Evolutionary conservation across 2,329 filamentous ascomycete species (phyloP), one percentile per base, ranked within the genome.

Genomic region (Pseudocercospora pini-densiflorae): DNA sequence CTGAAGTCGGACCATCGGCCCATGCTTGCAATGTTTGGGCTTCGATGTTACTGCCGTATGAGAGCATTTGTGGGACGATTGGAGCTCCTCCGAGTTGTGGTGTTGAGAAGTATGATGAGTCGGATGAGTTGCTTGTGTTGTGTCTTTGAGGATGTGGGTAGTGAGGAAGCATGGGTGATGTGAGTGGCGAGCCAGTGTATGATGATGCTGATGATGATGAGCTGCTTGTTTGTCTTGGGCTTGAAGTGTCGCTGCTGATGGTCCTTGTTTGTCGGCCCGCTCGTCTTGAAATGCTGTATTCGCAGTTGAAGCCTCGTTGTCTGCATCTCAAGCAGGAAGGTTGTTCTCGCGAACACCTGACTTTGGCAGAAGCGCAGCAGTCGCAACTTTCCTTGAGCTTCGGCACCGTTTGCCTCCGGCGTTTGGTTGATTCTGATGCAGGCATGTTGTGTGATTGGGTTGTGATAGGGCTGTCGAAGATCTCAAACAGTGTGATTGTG

Each of bases 261-360:
- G 59, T 66, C 43, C 53, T 63, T 12, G 64, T 68, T 27, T 68
- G 66, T 43, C 70, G 65, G 21, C 72, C 72, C 33, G 70, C 71
- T 61, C 72, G 68, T 10, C 71, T 61, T 5, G 71, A 72, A 31
- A 65, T 70, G 64, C 68, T 70, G 65, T 73, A 73, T 40, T 64
- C 60, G 60, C 72, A 73, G 23, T 65, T 36, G 16, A 69, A 60
- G 43, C 68, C 64, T 64, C 70, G 70, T 31, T 64, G 62, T 29
- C 61, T 53, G 66, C 72, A 73, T 57, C 72, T 57, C 54, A 62
- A 59, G 55, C 71, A 73, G 14, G 67, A 63, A 6, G 72, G 71
- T 45, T 70, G 67, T 57, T 73, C 70, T 55, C 70, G 68, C 19
- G 49, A 70, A 54, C 69, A 70, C 33, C 65, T 51, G 29, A 71